A percentile compares a stretch with the other conserved stretches of the same genome.
These are phyloP conservation scores for Gentiana macrophylla DNA, from an alignment of 257 asterid genomes.

Conservation along the genomic window DNA sequence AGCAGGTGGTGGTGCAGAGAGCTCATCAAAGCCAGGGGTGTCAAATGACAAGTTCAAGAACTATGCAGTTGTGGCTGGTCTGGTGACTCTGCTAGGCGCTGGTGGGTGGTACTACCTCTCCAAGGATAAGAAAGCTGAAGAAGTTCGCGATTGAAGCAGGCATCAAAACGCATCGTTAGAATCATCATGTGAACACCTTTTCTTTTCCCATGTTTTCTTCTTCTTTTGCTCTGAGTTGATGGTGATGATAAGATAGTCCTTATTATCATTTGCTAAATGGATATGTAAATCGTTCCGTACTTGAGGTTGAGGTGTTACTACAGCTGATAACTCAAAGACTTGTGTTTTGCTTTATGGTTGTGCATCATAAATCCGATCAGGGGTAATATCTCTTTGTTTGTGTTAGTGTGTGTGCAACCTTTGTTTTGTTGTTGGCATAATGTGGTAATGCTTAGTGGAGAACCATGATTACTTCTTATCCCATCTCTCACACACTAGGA, in stretches of 20 bases:
- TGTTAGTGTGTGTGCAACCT: too few species aligned
- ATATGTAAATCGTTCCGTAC: background rate
- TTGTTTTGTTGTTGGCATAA: too few species aligned
- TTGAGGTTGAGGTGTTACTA: background rate
- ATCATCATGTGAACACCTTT: slow-evolving; percentile 18
- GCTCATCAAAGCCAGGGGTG: slow-evolving; percentile 45
- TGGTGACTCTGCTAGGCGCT: slow-evolving; percentile 50
- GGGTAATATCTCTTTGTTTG: too few species aligned
- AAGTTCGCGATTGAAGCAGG: slow-evolving; percentile 45
- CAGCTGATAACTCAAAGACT: background rate
- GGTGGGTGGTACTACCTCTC: slow-evolving; percentile 66
- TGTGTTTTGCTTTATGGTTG: too few species aligned
- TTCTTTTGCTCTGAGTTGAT: background rate
- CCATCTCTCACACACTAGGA: too few species aligned
- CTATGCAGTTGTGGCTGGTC: slow-evolving; percentile 72
- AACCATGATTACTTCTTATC: too few species aligned
- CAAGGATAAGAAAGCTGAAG: slow-evolving; percentile 45
- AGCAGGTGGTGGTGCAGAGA: slow-evolving; percentile 16
- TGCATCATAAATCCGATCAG: too few species aligned
- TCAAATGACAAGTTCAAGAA: slow-evolving; percentile 56
- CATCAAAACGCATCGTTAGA: slow-evolving; percentile 9
- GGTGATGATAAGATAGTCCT: background rate
- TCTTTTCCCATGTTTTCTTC: background rate
- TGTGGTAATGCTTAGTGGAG: too few species aligned
- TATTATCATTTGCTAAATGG: background rate